These are phyloP conservation scores for Phytomonas serpens DNA, from an alignment of 208 protist genomes.

Conservation along the genomic window DNA sequence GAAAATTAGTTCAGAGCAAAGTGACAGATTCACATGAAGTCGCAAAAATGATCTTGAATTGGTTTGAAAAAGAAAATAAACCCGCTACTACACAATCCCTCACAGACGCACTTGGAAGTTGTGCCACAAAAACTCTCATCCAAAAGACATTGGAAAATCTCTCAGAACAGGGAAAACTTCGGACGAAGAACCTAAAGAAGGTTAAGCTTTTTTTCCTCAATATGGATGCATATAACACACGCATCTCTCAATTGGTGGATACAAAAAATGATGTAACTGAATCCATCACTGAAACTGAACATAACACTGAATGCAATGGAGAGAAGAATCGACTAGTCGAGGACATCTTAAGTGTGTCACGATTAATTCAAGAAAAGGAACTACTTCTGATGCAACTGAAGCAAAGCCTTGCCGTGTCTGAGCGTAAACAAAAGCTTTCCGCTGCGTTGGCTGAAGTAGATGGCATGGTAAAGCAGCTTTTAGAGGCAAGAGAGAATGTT, in stretches of 20 bases:
- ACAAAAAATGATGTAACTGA: background rate
- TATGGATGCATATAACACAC: background rate
- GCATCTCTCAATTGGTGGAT: background rate
- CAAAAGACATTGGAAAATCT: constrained; percentile 67
- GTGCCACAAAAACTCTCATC: constrained; percentile 58
- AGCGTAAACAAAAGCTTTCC: background rate
- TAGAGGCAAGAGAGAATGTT: background rate
- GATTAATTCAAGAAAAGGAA: background rate
- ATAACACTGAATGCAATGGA: background rate
- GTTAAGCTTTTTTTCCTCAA: constrained; percentile 33
- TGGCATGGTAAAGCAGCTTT: background rate
- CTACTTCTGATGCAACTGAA: background rate
- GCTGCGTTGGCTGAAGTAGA: background rate
- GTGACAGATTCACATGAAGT: constrained; percentile 42
- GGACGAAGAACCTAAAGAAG: constrained; percentile 77
- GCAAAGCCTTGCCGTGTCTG: background rate
- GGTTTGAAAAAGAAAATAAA: constrained; percentile 81
- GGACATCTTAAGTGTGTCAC: background rate
- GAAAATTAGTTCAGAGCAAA: constrained; percentile 30
- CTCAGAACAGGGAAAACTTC: constrained; percentile 31
- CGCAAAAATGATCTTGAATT: constrained; percentile 36
- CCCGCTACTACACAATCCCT: constrained; percentile 74
- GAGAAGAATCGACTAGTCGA: constrained; percentile 4
- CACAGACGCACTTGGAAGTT: constrained; percentile 79
- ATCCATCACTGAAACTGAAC: background rate